Evolutionary conservation across 352 stramenopile species (phyloP), one percentile per base, ranked within the genome.

Genomic region (Phytophthora quininea): DNA sequence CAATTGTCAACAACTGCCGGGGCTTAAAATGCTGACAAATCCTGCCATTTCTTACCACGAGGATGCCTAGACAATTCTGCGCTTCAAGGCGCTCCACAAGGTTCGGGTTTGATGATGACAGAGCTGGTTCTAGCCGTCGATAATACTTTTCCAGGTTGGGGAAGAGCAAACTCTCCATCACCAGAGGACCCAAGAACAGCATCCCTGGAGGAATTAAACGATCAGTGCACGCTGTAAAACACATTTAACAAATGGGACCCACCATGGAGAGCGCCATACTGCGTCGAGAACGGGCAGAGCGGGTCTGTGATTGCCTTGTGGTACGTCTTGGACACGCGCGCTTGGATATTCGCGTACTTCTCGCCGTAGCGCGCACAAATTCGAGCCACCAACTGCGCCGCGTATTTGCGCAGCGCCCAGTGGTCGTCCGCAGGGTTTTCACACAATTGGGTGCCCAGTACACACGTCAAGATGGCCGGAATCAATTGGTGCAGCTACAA

Each of bases 231-330:
- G 4, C 15, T 27, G 6, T 29, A 47, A 11, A 50, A 14, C 27
- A 48, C 7, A 19, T 12, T 19, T 24, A 11, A 29, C 38, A 24
- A 33, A 1, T 33, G 10, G 11, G 42, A 6, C 73, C 51, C 80
- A 73, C 93, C 96, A 19, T 98, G 86, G 53, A 98, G 90, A 7
- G 93, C 93, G 37, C 96, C 96, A 67, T 96, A 98, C 67, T 97
- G 91, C 0, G 92, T 98, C 29, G 88, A 82, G 58, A 98, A 90
- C 3, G 89, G 82, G 35, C 84, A 88, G 33, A 84, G 57, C 7
- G 85, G 79, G 62, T 96, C 71, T 55, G 82, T 85, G 57, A 97
- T 88, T 19, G 91, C 92, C 57, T 92, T 80, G 77, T 96, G 92
- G 53, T 97, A 94, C 24, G 89, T 93, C 68, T 97, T 97, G 46